phyloP scores from a whole-genome alignment of 257 asterid species.

The Buddleja alternifolia region DNA sequence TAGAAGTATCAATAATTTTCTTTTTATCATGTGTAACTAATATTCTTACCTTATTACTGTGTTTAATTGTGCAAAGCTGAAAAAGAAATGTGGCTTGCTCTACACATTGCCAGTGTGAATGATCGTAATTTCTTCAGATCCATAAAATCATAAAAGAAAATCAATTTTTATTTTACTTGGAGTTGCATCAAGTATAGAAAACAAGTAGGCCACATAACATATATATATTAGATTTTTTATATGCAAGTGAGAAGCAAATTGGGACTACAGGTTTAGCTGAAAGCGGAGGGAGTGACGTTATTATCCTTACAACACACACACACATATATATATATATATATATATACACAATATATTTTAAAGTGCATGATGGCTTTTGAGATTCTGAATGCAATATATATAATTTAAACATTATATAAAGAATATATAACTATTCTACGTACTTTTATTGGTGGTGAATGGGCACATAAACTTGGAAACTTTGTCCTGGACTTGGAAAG shows the following conservation, averaged over 20 bases:
- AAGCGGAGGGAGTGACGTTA: conserved; percentile 38
- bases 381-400: conserved; percentile 22
- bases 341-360: background rate
- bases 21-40: too few species aligned
- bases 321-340: too few species aligned
- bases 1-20: too few species aligned
- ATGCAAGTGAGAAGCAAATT: conserved; percentile 36
- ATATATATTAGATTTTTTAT: conserved; percentile 8
- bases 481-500: conserved; percentile 22
- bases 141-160: too few species aligned
- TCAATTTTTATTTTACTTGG: too few species aligned
- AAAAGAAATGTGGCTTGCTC: too few species aligned
- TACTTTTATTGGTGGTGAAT: conserved; percentile 20
- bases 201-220: background rate
- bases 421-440: background rate
- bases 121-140: too few species aligned
- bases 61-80: background rate
- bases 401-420: too few species aligned
- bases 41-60: too few species aligned
- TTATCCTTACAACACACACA: too few species aligned
- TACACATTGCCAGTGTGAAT: too few species aligned
- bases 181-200: background rate
- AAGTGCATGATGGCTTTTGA: conserved; percentile 27
- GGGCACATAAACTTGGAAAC: conserved; percentile 31
- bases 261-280: conserved; percentile 14